Evolutionary conservation across 228 moss, liverwort and hornwort species (phyloP).

Genomic region (Sphagnum magellanicum): DNA sequence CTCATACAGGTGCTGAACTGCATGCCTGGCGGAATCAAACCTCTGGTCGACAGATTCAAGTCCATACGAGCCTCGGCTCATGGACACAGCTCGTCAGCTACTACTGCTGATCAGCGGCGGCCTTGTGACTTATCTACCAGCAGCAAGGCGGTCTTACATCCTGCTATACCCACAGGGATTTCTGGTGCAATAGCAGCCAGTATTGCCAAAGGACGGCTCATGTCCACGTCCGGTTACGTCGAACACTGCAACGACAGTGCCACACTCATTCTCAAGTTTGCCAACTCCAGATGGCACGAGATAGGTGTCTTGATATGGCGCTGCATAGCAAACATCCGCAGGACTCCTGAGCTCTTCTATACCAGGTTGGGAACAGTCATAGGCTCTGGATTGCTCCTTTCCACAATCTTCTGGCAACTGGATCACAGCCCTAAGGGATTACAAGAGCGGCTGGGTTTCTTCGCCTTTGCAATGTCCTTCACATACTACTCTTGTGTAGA

Average conservation of each 20-base stretch:
- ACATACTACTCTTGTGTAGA: conserved; percentile 79
- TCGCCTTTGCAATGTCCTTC: conserved; percentile 77
- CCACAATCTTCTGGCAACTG: conserved; percentile 81
- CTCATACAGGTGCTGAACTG: conserved; percentile 59
- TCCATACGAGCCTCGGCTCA: conserved; percentile 4
- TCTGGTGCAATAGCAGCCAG: conserved; percentile 77
- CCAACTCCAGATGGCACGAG: conserved; percentile 62
- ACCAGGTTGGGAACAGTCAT: conserved; percentile 62
- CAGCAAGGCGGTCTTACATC: conserved; percentile 11
- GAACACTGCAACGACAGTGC: conserved; percentile 57
- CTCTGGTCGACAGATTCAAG: conserved; percentile 31
- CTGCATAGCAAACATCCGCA: conserved; percentile 50
- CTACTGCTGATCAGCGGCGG: neutral
- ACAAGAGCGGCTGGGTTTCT: conserved; percentile 81
- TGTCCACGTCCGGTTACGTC: conserved; percentile 46
- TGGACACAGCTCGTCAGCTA: neutral
- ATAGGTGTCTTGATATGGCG: conserved; percentile 70
- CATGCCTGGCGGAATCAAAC: conserved; percentile 52
- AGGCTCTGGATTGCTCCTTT: conserved; percentile 60
- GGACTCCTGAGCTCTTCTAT: conserved; percentile 78
- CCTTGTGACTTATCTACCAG: too few species aligned
- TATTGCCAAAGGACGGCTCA: conserved; percentile 61
- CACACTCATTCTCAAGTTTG: conserved; percentile 50
- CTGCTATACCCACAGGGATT: conserved; percentile 61
- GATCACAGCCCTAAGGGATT: conserved; percentile 65